phyloP scores from a whole-genome alignment of 2,329 filamentous ascomycete genomes.

The Emmonsiellopsis sp. region DNA sequence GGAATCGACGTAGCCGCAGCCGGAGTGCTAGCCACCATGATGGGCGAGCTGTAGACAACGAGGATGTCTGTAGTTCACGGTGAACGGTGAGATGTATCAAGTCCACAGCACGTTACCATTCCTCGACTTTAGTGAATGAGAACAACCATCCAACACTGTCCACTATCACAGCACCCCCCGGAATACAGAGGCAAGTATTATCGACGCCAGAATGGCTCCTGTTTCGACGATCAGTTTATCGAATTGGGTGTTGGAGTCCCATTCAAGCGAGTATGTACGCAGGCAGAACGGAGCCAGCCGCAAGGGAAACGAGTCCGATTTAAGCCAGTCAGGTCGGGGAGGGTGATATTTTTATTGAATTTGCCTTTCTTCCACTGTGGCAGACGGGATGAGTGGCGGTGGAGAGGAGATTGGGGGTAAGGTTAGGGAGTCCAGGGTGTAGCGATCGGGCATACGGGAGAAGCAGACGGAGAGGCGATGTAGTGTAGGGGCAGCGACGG shows the following conservation, averaged over 20 bases:
- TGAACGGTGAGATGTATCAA: not conserved
- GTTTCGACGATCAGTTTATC: no score
- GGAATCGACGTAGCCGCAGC: not conserved
- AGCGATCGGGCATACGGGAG: not conserved
- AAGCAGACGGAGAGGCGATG: not conserved
- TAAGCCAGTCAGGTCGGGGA: not conserved
- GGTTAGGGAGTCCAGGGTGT: not conserved
- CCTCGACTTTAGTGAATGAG: not conserved
- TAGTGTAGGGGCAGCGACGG: not conserved
- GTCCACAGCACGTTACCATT: conserved; percentile 1
- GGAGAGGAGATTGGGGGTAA: not conserved
- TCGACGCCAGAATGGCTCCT: no score
- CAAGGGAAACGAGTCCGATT: not conserved
- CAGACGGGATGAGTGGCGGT: not conserved
- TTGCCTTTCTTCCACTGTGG: not conserved
- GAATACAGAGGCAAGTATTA: not conserved
- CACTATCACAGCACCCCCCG: not conserved
- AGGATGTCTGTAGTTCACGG: not conserved
- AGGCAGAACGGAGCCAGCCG: not conserved
- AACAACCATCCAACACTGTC: not conserved
- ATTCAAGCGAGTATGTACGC: no score
- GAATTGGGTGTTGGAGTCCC: no score
- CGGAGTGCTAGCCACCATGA: not conserved
- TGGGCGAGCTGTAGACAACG: not conserved
- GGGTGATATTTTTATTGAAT: not conserved